Conservation (phyloP, 73 alveolate species). For the Tetrahymena malaccensis region DNA sequence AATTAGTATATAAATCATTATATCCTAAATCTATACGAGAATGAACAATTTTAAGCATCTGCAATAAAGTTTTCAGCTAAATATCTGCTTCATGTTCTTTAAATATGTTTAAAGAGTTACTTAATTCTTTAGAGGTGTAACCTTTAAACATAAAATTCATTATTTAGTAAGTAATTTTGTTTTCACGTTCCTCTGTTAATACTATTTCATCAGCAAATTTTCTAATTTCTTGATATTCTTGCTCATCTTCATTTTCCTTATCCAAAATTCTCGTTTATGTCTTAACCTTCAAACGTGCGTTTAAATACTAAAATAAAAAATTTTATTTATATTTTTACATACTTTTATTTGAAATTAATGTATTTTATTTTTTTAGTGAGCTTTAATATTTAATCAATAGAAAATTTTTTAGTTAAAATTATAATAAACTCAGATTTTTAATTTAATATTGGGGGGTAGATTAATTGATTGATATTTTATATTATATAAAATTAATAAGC, state of each 20-base stretch:
- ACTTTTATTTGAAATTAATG: too few relatives aligned
- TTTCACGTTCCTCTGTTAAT: neutral
- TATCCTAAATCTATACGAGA: neutral
- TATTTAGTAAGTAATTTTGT: neutral
- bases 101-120: neutral
- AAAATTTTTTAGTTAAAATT: too few relatives aligned
- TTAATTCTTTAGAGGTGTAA: neutral
- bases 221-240: neutral
- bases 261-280: neutral
- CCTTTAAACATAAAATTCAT: neutral
- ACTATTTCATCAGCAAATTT: neutral
- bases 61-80: neutral
- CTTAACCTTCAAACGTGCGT: neutral
- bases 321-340: too few relatives aligned
- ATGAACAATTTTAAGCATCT: neutral
- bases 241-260: neutral
- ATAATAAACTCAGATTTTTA: too few relatives aligned
- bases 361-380: too few relatives aligned
- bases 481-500: too few relatives aligned
- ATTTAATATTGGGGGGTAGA: too few relatives aligned
- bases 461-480: too few relatives aligned
- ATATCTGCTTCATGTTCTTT: neutral
- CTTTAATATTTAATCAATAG: too few relatives aligned
- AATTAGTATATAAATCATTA: neutral
- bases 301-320: neutral